These are phyloP conservation scores for Epichloe festucae DNA, from an alignment of 2,329 filamentous ascomycete genomes.

Conservation along the genomic window DNA sequence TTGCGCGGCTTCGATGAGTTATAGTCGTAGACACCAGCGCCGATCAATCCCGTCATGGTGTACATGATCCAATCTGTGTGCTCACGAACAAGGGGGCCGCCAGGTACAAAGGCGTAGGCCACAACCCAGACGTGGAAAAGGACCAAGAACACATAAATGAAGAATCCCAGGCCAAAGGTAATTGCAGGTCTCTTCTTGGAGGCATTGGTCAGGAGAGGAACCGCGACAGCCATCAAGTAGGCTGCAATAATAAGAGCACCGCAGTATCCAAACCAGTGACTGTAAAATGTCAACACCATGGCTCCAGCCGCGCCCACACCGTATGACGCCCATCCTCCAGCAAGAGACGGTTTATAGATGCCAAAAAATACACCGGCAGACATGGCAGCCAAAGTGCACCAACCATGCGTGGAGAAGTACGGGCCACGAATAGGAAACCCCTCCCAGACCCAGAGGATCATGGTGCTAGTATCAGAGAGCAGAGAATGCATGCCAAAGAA, in stretches of 20 bases:
- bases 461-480: constrained; percentile 92
- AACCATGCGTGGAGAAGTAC: constrained; percentile 78
- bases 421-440: constrained; percentile 86
- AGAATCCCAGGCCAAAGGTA: constrained; percentile 79
- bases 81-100: constrained; percentile 82
- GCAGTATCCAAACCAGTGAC: constrained; percentile 81
- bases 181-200: constrained; percentile 62
- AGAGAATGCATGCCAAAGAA: constrained; percentile 87
- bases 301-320: constrained; percentile 69
- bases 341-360: constrained; percentile 56
- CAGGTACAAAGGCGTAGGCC: constrained; percentile 94
- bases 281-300: constrained; percentile 59
- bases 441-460: constrained; percentile 98
- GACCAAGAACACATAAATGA: constrained; percentile 85
- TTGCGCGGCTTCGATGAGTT: constrained; percentile 35
- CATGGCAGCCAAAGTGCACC: constrained; percentile 79
- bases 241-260: constrained; percentile 63
- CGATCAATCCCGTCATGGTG: constrained; percentile 71
- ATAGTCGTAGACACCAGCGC: constrained; percentile 69
- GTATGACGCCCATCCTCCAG: constrained; percentile 68
- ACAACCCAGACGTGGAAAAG: constrained; percentile 99
- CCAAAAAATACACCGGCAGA: constrained; percentile 64
- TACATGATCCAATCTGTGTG: constrained; percentile 94
- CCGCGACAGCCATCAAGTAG: constrained; percentile 71
- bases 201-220: constrained; percentile 63